Evolutionary conservation across 257 asterid species (phyloP), one percentile per base, ranked within the genome.

Genomic region (Oldenlandia corymbosa): DNA sequence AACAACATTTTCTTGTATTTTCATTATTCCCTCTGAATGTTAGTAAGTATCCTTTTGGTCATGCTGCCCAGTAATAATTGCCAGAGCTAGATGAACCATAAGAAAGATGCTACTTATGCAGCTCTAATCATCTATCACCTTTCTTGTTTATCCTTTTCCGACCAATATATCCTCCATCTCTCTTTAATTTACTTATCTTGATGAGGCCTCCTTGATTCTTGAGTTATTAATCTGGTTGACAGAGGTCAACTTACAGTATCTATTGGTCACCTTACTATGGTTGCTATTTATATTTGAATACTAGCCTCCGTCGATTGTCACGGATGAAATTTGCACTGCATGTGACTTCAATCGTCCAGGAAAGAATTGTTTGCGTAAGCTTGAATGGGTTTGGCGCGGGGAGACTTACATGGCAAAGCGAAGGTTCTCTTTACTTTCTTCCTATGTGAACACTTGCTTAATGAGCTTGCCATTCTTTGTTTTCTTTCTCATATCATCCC

Each of bases 341-440:
- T 92, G 99, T 45, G 99, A 92, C 77, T 92, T 92, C 68, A 92
- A 92, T 75, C 99, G 99, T 64, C 99, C 96, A 5, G 99, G 97
- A 53, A 92, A 92, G 79, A 87, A 81, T 60, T 92, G 99, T 83
- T 97, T 92, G 32, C 74, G 99, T 77, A 92, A 81, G 86, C 97
- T 92, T 72, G 97, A 92, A 74, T 92, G 99, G 99, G 99, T 89
- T 73, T 92, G 99, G 99, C 95, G 99, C 69, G 99, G 99, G 69
- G 97, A 89, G 83, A 83, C 88, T 61, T 92, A 87, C 83, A 87
- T 41, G 84, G 99, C 96, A 72, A 92, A 92, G 87, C 85, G 91
- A 83, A 92, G 99, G 99, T 92, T 57, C 64, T 53, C 51, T 63
- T 65, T 73, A 60, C 60, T 68, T 72, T 55, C 60, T 69, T 17